These are phyloP conservation scores for Silene conica DNA, from an alignment of 148 eudicot species.

Conservation along the genomic window DNA sequence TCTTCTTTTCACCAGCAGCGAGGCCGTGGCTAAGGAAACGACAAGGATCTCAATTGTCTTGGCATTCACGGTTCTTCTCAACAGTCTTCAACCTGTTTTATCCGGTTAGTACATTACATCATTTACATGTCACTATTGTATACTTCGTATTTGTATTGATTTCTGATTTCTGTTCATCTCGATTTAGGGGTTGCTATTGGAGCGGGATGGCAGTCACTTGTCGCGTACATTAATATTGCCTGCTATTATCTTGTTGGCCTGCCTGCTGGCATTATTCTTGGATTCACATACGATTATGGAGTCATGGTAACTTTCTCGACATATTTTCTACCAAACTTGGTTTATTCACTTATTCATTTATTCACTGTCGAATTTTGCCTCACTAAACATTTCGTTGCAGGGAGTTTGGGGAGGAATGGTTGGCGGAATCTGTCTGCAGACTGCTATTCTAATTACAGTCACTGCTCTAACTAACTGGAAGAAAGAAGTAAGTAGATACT, in stretches of 20 bases:
- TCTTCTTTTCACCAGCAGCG: conserved; percentile 59
- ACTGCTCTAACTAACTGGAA: conserved; percentile 58
- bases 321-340: not conserved
- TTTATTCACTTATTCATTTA: not conserved
- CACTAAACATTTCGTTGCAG: conserved; percentile 30
- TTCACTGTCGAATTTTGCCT: not conserved
- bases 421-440: conserved; percentile 69
- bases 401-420: conserved; percentile 92
- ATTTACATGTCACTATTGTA: too few relatives aligned
- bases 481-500: conserved; percentile 47
- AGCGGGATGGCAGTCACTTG: conserved; percentile 84
- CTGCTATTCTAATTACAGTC: conserved; percentile 47
- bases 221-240: conserved; percentile 72
- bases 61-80: conserved; percentile 50
- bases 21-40: conserved; percentile 57
- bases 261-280: conserved; percentile 68
- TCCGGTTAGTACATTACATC: conserved; percentile 43
- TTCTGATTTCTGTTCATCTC: not conserved
- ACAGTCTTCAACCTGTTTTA: conserved; percentile 67
- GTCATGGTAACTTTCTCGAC: conserved; percentile 38
- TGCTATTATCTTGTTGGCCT: conserved; percentile 73
- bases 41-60: conserved; percentile 48
- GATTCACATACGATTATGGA: conserved; percentile 53
- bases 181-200: conserved; percentile 75
- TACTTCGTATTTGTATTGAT: not conserved